These are phyloP conservation scores for Hippophae rhamnoides DNA, from an alignment of 306 rosid genomes.

Conservation along the genomic window DNA sequence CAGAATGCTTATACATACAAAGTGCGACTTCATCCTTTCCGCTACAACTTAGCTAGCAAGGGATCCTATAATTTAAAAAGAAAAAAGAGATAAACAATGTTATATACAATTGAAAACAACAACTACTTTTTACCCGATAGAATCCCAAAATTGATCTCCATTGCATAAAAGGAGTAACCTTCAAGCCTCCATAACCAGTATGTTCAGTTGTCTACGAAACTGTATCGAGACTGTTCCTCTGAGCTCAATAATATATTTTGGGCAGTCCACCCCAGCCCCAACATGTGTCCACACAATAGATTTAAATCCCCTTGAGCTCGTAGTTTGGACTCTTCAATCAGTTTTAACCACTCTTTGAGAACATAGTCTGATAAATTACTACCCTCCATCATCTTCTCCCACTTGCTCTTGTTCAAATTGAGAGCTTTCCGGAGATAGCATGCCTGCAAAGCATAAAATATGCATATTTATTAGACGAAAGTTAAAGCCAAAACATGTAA, in stretches of 20 bases:
- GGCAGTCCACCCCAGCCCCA: conserved; percentile 52
- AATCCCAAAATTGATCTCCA: conserved; percentile 19
- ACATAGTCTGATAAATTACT: conserved; percentile 25
- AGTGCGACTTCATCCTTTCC: too few relatives aligned
- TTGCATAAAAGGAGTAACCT: conserved; percentile 4
- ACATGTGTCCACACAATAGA: conserved; percentile 44
- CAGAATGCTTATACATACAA: too few relatives aligned
- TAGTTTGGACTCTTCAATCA: conserved; percentile 49
- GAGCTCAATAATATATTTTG: conserved; percentile 51
- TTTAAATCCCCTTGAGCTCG: conserved; percentile 39
- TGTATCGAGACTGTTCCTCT: conserved; percentile 54
- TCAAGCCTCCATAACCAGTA: neutral
- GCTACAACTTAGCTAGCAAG: too few relatives aligned
- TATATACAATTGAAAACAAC: too few relatives aligned
- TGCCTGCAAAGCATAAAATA: conserved; percentile 31
- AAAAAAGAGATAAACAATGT: too few relatives aligned
- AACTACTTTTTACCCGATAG: neutral
- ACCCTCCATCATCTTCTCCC: conserved; percentile 29
- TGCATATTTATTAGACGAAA: neutral
- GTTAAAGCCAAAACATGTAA: conserved; percentile 7
- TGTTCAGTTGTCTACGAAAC: conserved; percentile 42
- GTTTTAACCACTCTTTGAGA: conserved; percentile 43
- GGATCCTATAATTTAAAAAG: too few relatives aligned
- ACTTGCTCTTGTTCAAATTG: conserved; percentile 22
- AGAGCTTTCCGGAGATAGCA: conserved; percentile 51